Evolutionary conservation across 305 asterid species (phyloP), one percentile per base, ranked within the genome.

Genomic region (Nicotiana rustica): DNA sequence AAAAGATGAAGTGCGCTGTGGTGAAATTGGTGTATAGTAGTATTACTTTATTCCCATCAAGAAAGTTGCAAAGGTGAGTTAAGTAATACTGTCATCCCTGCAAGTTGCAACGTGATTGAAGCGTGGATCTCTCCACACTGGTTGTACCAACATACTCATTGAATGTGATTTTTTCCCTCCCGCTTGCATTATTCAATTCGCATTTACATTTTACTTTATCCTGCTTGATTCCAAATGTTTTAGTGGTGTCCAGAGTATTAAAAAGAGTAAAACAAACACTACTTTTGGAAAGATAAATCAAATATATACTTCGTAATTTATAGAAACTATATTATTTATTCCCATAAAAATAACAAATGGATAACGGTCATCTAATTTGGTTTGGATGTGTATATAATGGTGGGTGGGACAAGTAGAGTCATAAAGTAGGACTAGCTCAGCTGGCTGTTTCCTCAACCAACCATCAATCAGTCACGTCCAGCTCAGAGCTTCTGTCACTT

Each of bases 391-490:
- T 64, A 21, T 6, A 62, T 44, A 19, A 21, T 49, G 31, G 82
- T 44, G 36, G 70, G 7, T 21, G 61, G 76, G 82, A 15, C 82
- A 44, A 64, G 76, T 64, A 80, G 0, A 31, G 76, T 2, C 56
- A 80, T 13, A 44, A 79, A 10, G 47, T 62, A 25, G 75, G 31
- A 65, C 64, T 61, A 64, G 41, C 64, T 79, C 66, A 41, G 66
- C 52, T 65, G 83, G 41, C 83, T 75, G 3, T 52, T 66, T 68
- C 83, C 5, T 68, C 81, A 82, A 68, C 57, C 84, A 82, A 70
- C n/a, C 71, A 90, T 68, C 70, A 82, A 68, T 49, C 84, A 79
- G 67, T 33, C 71, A 90, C 87, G 92, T 83, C 89, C 90, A 83
- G 83, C 86, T 86, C 92, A 86, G 52, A 25, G 77, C 19, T 19